Evolutionary conservation across 2,329 filamentous ascomycete species (phyloP).

Genomic region (Neofusicoccum sp.): DNA sequence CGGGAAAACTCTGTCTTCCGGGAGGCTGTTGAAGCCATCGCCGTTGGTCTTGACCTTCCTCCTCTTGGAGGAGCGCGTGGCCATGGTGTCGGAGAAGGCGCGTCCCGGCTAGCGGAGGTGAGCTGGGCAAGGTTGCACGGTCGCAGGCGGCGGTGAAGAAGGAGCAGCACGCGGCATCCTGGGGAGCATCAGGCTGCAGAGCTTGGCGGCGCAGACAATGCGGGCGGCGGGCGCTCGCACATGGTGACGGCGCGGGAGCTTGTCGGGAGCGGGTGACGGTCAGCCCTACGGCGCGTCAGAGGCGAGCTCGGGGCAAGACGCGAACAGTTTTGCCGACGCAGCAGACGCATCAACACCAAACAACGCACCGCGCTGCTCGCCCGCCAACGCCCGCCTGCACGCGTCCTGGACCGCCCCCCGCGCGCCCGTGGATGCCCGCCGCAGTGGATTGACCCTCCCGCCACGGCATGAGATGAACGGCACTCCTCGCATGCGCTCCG

Average conservation of each 20-base stretch:
- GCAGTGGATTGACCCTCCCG: not conserved
- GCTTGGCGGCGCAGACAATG: not conserved
- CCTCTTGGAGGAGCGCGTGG: constrained; percentile 14
- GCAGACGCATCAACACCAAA: constrained; percentile 21
- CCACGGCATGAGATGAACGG: constrained; percentile 69
- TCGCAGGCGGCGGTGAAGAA: not conserved
- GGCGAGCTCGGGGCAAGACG: constrained; percentile 17
- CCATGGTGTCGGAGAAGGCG: constrained; percentile 3
- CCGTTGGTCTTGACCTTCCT: constrained; percentile 11
- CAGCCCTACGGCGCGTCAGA: constrained; percentile 17
- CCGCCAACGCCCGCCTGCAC: constrained; percentile 1
- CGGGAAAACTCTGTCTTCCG: constrained; percentile 8
- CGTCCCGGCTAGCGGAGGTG: not conserved
- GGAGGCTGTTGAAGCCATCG: not conserved
- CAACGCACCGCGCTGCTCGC: constrained; percentile 15
- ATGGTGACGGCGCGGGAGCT: constrained; percentile 5
- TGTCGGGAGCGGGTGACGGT: not conserved
- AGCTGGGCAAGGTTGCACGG: no score
- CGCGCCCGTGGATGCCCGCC: constrained; percentile 8
- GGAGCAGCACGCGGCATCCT: not conserved
- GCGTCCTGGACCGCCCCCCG: constrained; percentile 1
- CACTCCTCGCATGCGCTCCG: constrained; percentile 76
- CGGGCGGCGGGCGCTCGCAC: not conserved
- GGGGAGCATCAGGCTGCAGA: not conserved
- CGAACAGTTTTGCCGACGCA: constrained; percentile 29